Percentiles rank a stretch among this genome's conserved stretches.
Evolutionary conservation across 2,329 filamentous ascomycete species (phyloP).

Genomic region (Xylaria sp.): DNA sequence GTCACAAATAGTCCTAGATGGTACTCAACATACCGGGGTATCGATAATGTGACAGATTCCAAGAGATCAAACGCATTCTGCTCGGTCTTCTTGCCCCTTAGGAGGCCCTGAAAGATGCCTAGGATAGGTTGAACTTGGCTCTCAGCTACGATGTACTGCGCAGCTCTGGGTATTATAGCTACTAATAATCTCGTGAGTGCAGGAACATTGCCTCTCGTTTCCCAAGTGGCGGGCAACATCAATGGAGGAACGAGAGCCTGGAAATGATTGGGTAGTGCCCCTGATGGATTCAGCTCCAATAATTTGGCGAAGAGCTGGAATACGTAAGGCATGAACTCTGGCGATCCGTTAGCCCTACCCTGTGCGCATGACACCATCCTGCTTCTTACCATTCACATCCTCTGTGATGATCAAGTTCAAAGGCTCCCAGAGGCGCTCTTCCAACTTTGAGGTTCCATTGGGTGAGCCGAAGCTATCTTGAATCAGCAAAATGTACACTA

Average conservation of each 20-base stretch:
- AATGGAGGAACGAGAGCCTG: constrained; percentile 81
- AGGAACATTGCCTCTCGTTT: constrained; percentile 91
- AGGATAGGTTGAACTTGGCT: constrained; percentile 88
- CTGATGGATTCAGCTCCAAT: constrained; percentile 84
- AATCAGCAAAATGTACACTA: constrained; percentile 4
- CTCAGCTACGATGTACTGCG: constrained; percentile 76
- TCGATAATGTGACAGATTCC: constrained; percentile 79
- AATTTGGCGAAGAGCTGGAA: constrained; percentile 95
- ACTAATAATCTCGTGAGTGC: constrained; percentile 86
- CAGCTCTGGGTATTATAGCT: constrained; percentile 83
- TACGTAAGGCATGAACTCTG: constrained; percentile 94
- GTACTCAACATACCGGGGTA: constrained; percentile 71
- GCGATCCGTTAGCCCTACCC: constrained; percentile 48
- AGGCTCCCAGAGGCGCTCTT: constrained; percentile 82
- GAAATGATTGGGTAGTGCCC: constrained; percentile 83
- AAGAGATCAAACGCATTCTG: constrained; percentile 89
- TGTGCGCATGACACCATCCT: background rate
- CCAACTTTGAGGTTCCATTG: constrained; percentile 76
- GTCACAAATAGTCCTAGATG: background rate
- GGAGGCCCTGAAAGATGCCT: constrained; percentile 94
- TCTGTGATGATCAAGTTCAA: constrained; percentile 83
- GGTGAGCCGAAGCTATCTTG: constrained; percentile 69
- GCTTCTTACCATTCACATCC: constrained; percentile 77
- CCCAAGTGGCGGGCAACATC: constrained; percentile 86
- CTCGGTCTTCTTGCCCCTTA: constrained; percentile 85